phyloP scores from a whole-genome alignment of 768 basidiomycete genomes.

The Pleurotus platypus region DNA sequence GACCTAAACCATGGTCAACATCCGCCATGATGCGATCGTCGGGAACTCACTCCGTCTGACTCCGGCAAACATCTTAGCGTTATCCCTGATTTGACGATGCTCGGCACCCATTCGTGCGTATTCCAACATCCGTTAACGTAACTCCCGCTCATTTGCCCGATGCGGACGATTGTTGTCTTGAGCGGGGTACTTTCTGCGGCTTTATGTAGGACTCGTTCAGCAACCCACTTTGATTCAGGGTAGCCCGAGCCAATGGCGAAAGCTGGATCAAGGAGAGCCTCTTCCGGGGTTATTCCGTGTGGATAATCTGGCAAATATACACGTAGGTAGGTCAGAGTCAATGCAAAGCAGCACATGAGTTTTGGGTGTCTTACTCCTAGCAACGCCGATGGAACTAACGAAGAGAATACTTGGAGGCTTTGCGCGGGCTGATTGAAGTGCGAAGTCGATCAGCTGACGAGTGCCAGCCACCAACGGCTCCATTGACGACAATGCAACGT shows the following conservation, averaged over 20 bases:
- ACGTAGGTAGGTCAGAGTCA: no score
- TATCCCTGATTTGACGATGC: conserved; percentile 27
- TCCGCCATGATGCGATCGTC: background rate
- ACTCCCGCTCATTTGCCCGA: conserved; percentile 43
- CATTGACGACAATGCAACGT: conserved; percentile 24
- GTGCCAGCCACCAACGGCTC: conserved; percentile 24
- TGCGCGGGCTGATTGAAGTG: conserved; percentile 20
- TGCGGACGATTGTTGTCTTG: conserved; percentile 29
- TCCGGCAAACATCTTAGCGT: conserved; percentile 28
- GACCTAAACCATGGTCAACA: conserved; percentile 5
- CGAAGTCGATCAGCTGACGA: conserved; percentile 29
- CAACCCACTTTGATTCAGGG: conserved; percentile 38
- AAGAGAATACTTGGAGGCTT: conserved; percentile 27
- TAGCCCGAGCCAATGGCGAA: conserved; percentile 27
- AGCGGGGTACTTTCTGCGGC: conserved; percentile 19
- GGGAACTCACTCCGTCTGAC: background rate
- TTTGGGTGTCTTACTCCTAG: conserved; percentile 20
- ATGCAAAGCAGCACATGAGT: no score
- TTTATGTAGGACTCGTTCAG: conserved; percentile 27
- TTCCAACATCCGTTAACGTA: conserved; percentile 37
- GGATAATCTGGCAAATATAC: background rate
- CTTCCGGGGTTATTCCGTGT: background rate
- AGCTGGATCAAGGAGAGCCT: background rate
- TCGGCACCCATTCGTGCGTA: conserved; percentile 40
- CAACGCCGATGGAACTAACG: conserved; percentile 27